Base-by-base conservation (phyloP, 2,329 filamentous ascomycete species). In the Calonectria hongkongensis region DNA sequence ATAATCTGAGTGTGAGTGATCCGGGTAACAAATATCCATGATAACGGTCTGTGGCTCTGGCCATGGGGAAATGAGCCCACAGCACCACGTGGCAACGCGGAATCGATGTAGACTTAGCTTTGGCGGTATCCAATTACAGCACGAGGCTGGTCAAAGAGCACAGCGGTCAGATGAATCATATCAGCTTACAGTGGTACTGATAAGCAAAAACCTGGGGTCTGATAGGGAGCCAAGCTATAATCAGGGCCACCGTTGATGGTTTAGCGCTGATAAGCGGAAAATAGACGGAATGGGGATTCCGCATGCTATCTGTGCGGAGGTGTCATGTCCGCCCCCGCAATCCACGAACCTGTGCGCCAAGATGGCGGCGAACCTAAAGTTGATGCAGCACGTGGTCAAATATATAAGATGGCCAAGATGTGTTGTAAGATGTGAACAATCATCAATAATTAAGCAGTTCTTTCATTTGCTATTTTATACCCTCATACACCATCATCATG, bases 261-360 rank as follows among this genome's bases (percentile, higher is more conserved):
- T 15, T 58, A 33, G 33, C 12, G 33, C 36, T 28, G 54, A 60
- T 60, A 60, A 60, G 54, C 54, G 54, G 54, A 58, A 62, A 21
- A 62, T 45, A 21, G 13, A 12, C 58, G 58, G 41, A 43, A 47
- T 43, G 58, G 18, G 16, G 58, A 63, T 63, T 63, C 58, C 58
- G 58, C 39, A 10, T 27, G 8, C 39, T 66, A 66, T 66, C 65
- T 27, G 50, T 67, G 65, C 65, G 65, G 65, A 67, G 39, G n/a
- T 47, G 28, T 18, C n/a, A 56, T 12, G n/a, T 39, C 65, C 65
- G 65, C 65, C 65, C 50, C 65, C 65, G 65, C 65, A 67, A 21
- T 56, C 28, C 9, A 5, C 2, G 21, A 18, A 28, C 12, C 39
- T 47, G 12, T 54, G 50, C 50, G 13, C 18, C 47, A 25, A 10